Conservation (phyloP, 805 yeast genomes). For the Kregervanrija fluxuum region DNA sequence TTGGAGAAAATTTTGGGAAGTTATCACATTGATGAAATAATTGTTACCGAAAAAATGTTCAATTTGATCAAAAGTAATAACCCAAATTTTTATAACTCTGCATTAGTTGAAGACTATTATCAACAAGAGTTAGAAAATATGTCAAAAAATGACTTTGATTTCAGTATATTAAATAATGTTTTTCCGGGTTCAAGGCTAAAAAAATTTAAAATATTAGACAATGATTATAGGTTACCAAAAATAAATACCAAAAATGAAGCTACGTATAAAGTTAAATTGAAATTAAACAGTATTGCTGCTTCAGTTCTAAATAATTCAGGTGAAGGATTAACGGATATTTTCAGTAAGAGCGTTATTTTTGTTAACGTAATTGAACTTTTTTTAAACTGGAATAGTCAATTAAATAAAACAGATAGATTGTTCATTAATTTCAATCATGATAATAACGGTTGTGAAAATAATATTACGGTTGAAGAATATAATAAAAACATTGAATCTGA, state of each 20-base stretch:
- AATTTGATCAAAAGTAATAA: constrained; percentile 4
- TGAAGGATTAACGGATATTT: background rate
- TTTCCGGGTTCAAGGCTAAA: constrained; percentile 1
- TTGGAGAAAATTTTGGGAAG: constrained; percentile 26
- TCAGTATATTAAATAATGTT: background rate
- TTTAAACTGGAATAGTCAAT: background rate
- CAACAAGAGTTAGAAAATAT: background rate
- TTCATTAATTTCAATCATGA: background rate
- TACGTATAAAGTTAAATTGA: background rate
- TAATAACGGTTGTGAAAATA: background rate
- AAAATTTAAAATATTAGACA: background rate
- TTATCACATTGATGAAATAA: constrained; percentile 10
- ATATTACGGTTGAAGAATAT: constrained; percentile 6
- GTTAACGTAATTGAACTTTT: constrained; percentile 4
- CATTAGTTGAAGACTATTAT: constrained; percentile 1
- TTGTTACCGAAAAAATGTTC: constrained; percentile 1
- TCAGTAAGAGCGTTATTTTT: background rate
- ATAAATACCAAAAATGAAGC: background rate
- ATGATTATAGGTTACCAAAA: constrained; percentile 1
- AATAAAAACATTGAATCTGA: constrained; percentile 13
- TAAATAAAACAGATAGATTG: background rate
- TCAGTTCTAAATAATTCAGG: constrained; percentile 2
- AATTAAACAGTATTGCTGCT: constrained; percentile 6
- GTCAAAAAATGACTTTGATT: background rate
- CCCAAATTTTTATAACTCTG: constrained; percentile 5